Evolutionary conservation across 176 grass and related monocot species (phyloP).

Genomic region (Avena insularis): DNA sequence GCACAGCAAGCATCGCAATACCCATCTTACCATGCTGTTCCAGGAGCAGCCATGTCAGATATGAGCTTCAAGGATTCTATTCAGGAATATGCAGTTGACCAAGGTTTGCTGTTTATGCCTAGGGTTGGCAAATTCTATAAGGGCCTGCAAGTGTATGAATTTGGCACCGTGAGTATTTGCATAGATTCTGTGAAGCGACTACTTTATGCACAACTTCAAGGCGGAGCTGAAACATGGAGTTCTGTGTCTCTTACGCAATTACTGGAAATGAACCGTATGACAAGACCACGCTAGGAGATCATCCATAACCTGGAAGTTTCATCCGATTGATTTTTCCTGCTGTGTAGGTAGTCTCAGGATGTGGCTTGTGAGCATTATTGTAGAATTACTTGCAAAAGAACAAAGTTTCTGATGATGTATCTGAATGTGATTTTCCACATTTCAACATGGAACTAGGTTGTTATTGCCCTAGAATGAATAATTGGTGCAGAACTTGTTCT

Average conservation of each 20-base stretch:
- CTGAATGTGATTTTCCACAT: conserved; percentile 35
- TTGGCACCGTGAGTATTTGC: conserved; percentile 76
- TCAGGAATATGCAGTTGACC: conserved; percentile 82
- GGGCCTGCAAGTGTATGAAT: conserved; percentile 81
- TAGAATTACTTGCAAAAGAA: conserved; percentile 30
- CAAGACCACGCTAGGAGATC: conserved; percentile 34
- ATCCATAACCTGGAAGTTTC: conserved; percentile 21
- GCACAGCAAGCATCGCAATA: conserved; percentile 58
- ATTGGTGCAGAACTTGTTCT: conserved; percentile 1
- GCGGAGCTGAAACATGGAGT: conserved; percentile 75
- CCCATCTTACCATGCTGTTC: conserved; percentile 27
- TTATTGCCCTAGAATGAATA: conserved; percentile 8
- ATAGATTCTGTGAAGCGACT: conserved; percentile 79
- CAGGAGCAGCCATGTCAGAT: conserved; percentile 52
- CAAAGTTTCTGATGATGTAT: conserved; percentile 33
- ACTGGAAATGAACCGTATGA: conserved; percentile 74
- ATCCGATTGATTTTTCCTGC: neutral
- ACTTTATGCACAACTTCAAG: conserved; percentile 76
- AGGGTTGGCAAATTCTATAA: conserved; percentile 87
- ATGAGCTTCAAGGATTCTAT: conserved; percentile 91
- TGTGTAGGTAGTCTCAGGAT: conserved; percentile 36
- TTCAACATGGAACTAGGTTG: neutral
- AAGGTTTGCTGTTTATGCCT: conserved; percentile 83
- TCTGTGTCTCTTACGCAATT: conserved; percentile 78
- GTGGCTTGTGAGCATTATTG: conserved; percentile 30